phyloP scores from a whole-genome alignment of 129 eudicot genomes.

The Centella asiatica region DNA sequence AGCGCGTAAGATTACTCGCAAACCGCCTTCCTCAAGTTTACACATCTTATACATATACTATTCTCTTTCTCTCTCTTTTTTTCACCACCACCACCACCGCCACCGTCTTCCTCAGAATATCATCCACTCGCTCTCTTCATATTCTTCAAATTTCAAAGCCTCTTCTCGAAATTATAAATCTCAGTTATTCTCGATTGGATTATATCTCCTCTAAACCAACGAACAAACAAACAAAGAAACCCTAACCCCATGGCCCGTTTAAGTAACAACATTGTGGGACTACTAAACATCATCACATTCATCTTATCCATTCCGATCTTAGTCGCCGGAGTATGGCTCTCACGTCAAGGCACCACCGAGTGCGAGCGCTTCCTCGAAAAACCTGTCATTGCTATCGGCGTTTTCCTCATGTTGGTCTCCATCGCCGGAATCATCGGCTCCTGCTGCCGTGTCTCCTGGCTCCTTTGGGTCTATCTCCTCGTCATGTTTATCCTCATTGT shows the following conservation, averaged over 20 bases:
- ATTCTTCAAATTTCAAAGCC: too few species aligned
- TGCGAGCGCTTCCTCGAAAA: conserved; percentile 73
- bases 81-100: too few species aligned
- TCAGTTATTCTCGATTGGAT: too few species aligned
- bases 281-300: conserved; percentile 65
- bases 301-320: conserved; percentile 78
- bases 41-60: too few species aligned
- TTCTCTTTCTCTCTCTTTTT: too few species aligned
- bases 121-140: too few species aligned
- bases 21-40: too few species aligned
- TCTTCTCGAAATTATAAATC: too few species aligned
- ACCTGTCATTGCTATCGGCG: conserved; percentile 75
- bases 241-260: conserved; percentile 55
- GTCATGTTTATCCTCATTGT: conserved; percentile 75
- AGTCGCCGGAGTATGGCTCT: conserved; percentile 82
- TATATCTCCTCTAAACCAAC: not conserved
- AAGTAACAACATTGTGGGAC: conserved; percentile 69
- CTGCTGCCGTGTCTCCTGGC: conserved; percentile 79
- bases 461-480: conserved; percentile 62
- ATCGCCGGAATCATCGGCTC: conserved; percentile 83
- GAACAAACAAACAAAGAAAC: not conserved
- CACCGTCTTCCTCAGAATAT: too few species aligned
- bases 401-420: conserved; percentile 63
- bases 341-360: conserved; percentile 64
- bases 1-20: too few species aligned